These are phyloP conservation scores for Pycnococcus provasolii DNA, from an alignment of 139 green algal genomes.

Conservation along the genomic window DNA sequence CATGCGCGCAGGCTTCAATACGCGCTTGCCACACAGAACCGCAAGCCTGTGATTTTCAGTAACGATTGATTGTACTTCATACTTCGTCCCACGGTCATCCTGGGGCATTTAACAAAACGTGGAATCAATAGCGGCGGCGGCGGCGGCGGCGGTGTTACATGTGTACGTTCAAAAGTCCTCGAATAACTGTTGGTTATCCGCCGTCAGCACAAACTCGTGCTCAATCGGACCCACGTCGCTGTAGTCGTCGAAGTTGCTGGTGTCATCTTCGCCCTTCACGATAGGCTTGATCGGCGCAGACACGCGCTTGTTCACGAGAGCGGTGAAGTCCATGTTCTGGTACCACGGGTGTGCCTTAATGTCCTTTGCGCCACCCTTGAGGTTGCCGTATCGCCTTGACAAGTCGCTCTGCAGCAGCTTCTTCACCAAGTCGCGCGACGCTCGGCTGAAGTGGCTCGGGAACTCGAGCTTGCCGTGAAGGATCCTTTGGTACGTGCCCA, in stretches of 20 bases:
- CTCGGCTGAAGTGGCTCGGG: slow-evolving; percentile 6
- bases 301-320: slow-evolving; percentile 1
- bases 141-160: too few relatives aligned
- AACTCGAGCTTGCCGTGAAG: slow-evolving; percentile 30
- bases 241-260: slow-evolving; percentile 64
- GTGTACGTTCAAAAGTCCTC: slow-evolving; percentile 30
- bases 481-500: slow-evolving; percentile 42
- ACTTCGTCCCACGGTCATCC: too few relatives aligned
- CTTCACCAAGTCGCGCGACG: slow-evolving; percentile 1
- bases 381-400: slow-evolving; percentile 35
- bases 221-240: slow-evolving; percentile 30
- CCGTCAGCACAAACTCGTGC: slow-evolving; percentile 39
- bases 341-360: slow-evolving; percentile 60
- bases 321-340: slow-evolving; percentile 39
- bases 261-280: slow-evolving; percentile 37
- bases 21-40: too few relatives aligned
- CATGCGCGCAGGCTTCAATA: too few relatives aligned
- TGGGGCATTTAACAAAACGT: too few relatives aligned
- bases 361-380: slow-evolving; percentile 33
- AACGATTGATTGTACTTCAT: too few relatives aligned
- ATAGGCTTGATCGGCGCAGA: slow-evolving; percentile 39
- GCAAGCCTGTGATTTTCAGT: too few relatives aligned
- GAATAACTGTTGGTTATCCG: slow-evolving; percentile 49
- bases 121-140: too few relatives aligned
- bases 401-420: slow-evolving; percentile 35